Percentiles rank a stretch among this genome's conserved stretches.
These are phyloP conservation scores for Trichoderma virens DNA, from an alignment of 495 filamentous ascomycete species.

Conservation along the genomic window DNA sequence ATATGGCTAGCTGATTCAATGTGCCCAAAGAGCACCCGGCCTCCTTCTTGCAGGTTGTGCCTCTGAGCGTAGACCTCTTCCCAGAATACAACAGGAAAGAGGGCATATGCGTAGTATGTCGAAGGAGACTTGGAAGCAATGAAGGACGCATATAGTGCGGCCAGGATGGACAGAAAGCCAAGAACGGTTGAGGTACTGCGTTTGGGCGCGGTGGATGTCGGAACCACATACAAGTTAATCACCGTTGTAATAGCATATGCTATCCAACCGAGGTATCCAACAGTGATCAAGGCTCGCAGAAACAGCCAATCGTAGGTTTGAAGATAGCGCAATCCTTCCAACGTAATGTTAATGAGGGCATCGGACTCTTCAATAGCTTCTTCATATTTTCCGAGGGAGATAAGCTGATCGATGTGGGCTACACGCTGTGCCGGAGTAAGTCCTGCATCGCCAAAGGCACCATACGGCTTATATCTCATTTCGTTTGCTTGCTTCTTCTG, in stretches of 20 bases:
- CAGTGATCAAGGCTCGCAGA: conserved; percentile 78
- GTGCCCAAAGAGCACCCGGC: conserved; percentile 59
- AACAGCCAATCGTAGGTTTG: conserved; percentile 99
- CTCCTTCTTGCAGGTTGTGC: conserved; percentile 58
- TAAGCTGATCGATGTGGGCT: conserved; percentile 55
- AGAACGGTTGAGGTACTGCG: conserved; percentile 53
- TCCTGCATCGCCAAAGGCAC: conserved; percentile 48
- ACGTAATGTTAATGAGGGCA: conserved; percentile 63
- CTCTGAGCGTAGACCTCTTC: conserved; percentile 85
- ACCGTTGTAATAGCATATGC: conserved; percentile 89
- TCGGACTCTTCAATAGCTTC: conserved; percentile 69
- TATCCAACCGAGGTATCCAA: conserved; percentile 97
- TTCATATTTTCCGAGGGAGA: conserved; percentile 57
- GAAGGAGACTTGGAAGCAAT: conserved; percentile 68
- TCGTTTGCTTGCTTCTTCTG: conserved; percentile 67
- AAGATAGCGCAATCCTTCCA: conserved; percentile 85
- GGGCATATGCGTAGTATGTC: conserved; percentile 86
- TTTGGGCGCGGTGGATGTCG: conserved; percentile 58
- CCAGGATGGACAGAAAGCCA: conserved; percentile 68
- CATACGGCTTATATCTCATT: conserved; percentile 69
- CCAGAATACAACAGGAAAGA: conserved; percentile 94
- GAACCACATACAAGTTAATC: conserved; percentile 80
- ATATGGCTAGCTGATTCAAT: conserved; percentile 50
- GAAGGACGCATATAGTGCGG: conserved; percentile 69
- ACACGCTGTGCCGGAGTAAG: conserved; percentile 63